Evolutionary conservation across 2,329 filamentous ascomycete species (phyloP).

Genomic region (Neurospora crassa): DNA sequence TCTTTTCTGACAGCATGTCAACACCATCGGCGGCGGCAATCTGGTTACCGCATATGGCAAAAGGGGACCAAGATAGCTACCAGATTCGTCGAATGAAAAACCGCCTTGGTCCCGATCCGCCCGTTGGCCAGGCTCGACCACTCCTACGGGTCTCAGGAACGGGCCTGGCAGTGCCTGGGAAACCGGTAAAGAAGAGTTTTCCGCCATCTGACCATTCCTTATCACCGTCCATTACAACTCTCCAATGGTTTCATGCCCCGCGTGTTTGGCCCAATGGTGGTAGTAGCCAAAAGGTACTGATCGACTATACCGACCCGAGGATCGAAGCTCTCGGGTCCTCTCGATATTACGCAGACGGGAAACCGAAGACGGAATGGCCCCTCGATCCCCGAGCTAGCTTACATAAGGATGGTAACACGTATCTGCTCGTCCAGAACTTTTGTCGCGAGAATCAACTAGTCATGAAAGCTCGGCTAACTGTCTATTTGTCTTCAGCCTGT

Average conservation of each 20-base stretch:
- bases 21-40: neutral
- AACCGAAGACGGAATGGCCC: too few relatives aligned
- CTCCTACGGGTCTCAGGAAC: neutral
- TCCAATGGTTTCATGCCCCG: neutral
- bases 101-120: neutral
- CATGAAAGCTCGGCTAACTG: neutral
- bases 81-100: neutral
- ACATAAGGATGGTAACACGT: neutral
- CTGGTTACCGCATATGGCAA: neutral
- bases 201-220: neutral
- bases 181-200: neutral
- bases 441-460: neutral
- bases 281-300: neutral
- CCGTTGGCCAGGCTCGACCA: neutral
- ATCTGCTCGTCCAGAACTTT: neutral
- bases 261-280: neutral
- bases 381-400: too few relatives aligned
- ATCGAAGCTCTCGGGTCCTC: too few relatives aligned
- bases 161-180: neutral
- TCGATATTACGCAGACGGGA: too few relatives aligned
- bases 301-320: too few relatives aligned
- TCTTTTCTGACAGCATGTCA: neutral
- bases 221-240: neutral
- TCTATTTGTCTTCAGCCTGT: neutral
- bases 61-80: neutral